Conservation (phyloP, 495 filamentous ascomycete genomes). For the Staphylotrichum longicolle region DNA sequence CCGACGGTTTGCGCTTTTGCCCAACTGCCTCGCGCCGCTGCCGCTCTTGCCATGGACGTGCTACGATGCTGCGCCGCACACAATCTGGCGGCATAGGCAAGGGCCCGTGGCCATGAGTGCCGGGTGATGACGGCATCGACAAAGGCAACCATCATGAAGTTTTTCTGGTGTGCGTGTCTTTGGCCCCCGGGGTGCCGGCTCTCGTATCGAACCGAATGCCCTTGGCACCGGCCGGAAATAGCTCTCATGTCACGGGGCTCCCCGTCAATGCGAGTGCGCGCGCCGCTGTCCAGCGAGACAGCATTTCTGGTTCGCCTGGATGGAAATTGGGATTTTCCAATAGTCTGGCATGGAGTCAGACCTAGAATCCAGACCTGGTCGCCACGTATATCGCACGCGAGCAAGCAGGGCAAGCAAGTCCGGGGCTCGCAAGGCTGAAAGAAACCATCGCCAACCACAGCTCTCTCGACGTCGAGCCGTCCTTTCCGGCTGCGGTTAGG, state of each 20-base stretch:
- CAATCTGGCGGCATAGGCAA: too few relatives aligned
- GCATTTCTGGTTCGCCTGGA: background rate
- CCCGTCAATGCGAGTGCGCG: too few relatives aligned
- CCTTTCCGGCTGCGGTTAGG: background rate
- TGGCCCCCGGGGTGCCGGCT: background rate
- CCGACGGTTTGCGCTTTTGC: too few relatives aligned
- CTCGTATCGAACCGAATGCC: background rate
- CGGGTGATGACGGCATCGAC: too few relatives aligned
- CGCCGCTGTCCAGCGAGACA: background rate
- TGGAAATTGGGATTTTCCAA: slow-evolving; percentile 12
- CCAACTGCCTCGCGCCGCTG: too few relatives aligned
- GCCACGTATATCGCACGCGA: background rate
- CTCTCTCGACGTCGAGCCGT: background rate
- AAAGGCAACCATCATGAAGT: too few relatives aligned
- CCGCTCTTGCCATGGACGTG: too few relatives aligned
- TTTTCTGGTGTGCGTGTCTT: too few relatives aligned
- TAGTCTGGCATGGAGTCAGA: slow-evolving; percentile 1
- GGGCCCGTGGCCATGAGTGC: too few relatives aligned
- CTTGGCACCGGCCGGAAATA: background rate
- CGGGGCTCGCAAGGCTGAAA: slow-evolving; percentile 20
- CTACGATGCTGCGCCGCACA: too few relatives aligned
- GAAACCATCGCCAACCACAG: background rate
- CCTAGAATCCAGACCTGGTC: too few relatives aligned
- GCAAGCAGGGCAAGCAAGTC: background rate
- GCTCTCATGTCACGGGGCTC: background rate